These are phyloP conservation scores for Leishmania turanica DNA, from an alignment of 208 protist species.

Conservation along the genomic window DNA sequence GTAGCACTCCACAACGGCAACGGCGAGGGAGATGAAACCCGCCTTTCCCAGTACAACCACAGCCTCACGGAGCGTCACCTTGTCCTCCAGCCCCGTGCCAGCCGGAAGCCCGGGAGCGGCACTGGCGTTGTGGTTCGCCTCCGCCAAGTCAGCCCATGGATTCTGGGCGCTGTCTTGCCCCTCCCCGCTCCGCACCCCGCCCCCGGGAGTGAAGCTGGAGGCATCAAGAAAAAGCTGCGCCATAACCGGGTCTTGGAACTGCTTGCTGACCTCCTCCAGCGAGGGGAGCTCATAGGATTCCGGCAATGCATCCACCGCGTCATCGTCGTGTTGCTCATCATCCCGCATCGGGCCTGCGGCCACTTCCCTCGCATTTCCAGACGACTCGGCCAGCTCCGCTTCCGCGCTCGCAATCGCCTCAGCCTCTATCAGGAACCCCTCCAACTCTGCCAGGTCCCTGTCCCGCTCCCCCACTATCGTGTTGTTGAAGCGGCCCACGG, in stretches of 20 bases:
- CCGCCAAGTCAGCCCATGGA: constrained; percentile 16
- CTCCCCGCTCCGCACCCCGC: constrained; percentile 20
- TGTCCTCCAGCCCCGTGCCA: constrained; percentile 28
- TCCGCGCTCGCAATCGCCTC: constrained; percentile 3
- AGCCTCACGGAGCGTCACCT: constrained; percentile 72
- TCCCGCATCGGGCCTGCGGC: background rate
- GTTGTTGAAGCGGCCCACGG: constrained; percentile 17
- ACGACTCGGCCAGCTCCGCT: background rate
- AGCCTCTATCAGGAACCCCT: constrained; percentile 28
- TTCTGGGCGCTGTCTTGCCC: background rate
- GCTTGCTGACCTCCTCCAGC: constrained; percentile 79
- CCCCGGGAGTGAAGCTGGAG: constrained; percentile 45
- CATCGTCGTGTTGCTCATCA: constrained; percentile 5
- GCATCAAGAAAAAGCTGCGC: constrained; percentile 84
- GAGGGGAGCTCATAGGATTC: constrained; percentile 64
- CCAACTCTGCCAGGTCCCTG: constrained; percentile 56
- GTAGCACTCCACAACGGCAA: constrained; percentile 84
- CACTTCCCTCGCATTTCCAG: constrained; percentile 2
- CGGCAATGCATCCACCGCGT: constrained; percentile 10
- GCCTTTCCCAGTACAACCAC: constrained; percentile 57
- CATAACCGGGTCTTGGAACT: constrained; percentile 81
- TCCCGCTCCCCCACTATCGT: constrained; percentile 44
- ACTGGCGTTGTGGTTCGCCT: constrained; percentile 19
- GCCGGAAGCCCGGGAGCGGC: constrained; percentile 2
- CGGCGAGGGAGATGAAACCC: constrained; percentile 73